These are phyloP conservation scores for Mortierella sp. DNA, from an alignment of 371 early-diverging fungal genomes.

Conservation along the genomic window DNA sequence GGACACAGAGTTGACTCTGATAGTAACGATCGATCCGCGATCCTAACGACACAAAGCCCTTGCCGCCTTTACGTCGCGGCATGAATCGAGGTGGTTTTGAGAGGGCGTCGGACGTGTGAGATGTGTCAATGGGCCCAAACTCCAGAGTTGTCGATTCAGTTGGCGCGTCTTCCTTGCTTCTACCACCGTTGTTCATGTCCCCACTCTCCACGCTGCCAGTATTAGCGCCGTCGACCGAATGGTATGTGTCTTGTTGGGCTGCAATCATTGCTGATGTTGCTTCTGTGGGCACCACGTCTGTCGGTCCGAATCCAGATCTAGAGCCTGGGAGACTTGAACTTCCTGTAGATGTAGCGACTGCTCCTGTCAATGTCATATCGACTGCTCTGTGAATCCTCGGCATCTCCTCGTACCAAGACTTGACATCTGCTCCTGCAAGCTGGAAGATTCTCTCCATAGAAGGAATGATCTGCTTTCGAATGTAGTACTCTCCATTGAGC, in stretches of 20 bases:
- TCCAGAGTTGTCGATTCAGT: too few species aligned
- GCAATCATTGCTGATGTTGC: slow-evolving; percentile 11
- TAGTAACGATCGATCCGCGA: slow-evolving; percentile 48
- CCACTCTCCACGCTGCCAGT: too few species aligned
- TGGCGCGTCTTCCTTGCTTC: too few species aligned
- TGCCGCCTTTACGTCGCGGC: slow-evolving; percentile 36
- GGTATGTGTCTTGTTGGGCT: slow-evolving; percentile 10
- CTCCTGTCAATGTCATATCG: too few species aligned
- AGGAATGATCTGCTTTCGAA: slow-evolving; percentile 86
- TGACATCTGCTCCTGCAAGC: slow-evolving; percentile 80
- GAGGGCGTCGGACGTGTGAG: background rate
- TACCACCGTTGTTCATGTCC: too few species aligned
- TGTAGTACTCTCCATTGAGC: slow-evolving; percentile 84
- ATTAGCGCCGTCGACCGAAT: background rate
- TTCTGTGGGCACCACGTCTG: slow-evolving; percentile 14
- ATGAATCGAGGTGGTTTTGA: slow-evolving; percentile 18
- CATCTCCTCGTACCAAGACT: slow-evolving; percentile 74
- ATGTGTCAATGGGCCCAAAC: too few species aligned
- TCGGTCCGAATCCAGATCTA: background rate
- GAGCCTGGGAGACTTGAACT: background rate
- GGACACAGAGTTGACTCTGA: slow-evolving; percentile 36
- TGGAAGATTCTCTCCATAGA: slow-evolving; percentile 82
- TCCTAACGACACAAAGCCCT: slow-evolving; percentile 36
- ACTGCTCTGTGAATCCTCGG: slow-evolving; percentile 60
- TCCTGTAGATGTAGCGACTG: slow-evolving; percentile 34